These are phyloP conservation scores for Bryoerythrophyllum caledonicum DNA, from an alignment of 225 moss, liverwort and hornwort genomes.

Conservation along the genomic window DNA sequence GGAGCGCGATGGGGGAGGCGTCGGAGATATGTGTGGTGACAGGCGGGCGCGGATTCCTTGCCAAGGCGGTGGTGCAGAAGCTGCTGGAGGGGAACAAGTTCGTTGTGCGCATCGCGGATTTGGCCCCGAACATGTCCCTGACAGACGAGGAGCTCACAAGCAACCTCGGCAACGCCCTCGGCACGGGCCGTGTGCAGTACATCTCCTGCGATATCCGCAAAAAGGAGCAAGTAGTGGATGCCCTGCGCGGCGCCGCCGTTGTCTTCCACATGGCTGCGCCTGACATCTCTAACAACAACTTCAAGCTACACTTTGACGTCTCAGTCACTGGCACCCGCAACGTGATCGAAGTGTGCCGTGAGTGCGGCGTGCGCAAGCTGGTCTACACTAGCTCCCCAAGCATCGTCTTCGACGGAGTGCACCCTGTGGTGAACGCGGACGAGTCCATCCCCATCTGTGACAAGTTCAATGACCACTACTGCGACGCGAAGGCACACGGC, in stretches of 20 bases:
- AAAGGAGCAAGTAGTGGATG: conserved; percentile 50
- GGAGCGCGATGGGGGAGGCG: conserved; percentile 41
- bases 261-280: conserved; percentile 97
- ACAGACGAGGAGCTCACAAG: conserved; percentile 61
- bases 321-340: conserved; percentile 84
- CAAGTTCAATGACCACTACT: conserved; percentile 81
- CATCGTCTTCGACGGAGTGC: conserved; percentile 72
- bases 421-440: conserved; percentile 57
- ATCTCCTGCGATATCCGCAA: conserved; percentile 67
- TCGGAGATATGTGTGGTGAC: conserved; percentile 71
- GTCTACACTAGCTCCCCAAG: conserved; percentile 86
- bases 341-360: conserved; percentile 76
- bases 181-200: conserved; percentile 55
- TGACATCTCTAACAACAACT: conserved; percentile 66
- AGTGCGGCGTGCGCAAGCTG: conserved; percentile 76
- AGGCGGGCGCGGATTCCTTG: conserved; percentile 87
- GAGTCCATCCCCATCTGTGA: conserved; percentile 76
- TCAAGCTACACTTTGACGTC: conserved; percentile 81
- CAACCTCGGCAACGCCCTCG: conserved; percentile 46
- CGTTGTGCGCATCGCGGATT: conserved; percentile 70
- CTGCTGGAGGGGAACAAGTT: conserved; percentile 65
- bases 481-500: conserved; percentile 85
- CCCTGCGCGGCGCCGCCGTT: conserved; percentile 58
- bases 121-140: conserved; percentile 63
- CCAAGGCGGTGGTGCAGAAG: conserved; percentile 67